phyloP scores from a whole-genome alignment of 2,329 filamentous ascomycete genomes.

The Diaporthe helianthi region DNA sequence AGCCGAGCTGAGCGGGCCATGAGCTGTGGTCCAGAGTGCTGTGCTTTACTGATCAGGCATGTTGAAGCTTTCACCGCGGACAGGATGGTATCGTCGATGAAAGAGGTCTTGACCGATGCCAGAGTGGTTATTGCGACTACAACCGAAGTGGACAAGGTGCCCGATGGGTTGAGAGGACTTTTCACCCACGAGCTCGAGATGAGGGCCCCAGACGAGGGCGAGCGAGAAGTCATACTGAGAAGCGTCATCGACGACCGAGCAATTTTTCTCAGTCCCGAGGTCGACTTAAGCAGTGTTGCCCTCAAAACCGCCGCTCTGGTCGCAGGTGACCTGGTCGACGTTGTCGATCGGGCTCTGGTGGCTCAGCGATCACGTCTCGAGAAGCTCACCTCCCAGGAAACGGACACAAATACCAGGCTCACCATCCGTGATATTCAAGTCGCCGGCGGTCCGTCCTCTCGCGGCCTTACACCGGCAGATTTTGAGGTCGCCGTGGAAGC shows the following conservation, averaged over 20 bases:
- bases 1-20: slow-evolving; percentile 88
- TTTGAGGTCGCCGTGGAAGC: slow-evolving; percentile 94
- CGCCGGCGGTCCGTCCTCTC: slow-evolving; percentile 80
- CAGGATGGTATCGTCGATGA: slow-evolving; percentile 83
- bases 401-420: slow-evolving; percentile 52
- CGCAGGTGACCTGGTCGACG: slow-evolving; percentile 91
- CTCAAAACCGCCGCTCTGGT: slow-evolving; percentile 96
- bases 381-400: slow-evolving; percentile 62
- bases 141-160: slow-evolving; percentile 92
- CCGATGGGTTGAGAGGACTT: slow-evolving; percentile 85
- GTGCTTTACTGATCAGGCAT: slow-evolving; percentile 85
- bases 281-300: slow-evolving; percentile 84
- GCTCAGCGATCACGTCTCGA: slow-evolving; percentile 80
- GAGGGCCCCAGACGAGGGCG: slow-evolving; percentile 87
- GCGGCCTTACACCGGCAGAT: slow-evolving; percentile 80
- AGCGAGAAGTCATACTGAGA: slow-evolving; percentile 85
- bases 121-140: slow-evolving; percentile 92
- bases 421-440: slow-evolving; percentile 86
- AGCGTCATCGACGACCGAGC: slow-evolving; percentile 79
- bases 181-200: slow-evolving; percentile 98
- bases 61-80: slow-evolving; percentile 92
- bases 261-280: slow-evolving; percentile 79
- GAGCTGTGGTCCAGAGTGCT: slow-evolving; percentile 84
- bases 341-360: slow-evolving; percentile 86
- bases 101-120: slow-evolving; percentile 80